Evolutionary conservation across 345 rosid genomes (phyloP), one percentile per base, ranked within the genome.

Genomic region (Salix viminalis): DNA sequence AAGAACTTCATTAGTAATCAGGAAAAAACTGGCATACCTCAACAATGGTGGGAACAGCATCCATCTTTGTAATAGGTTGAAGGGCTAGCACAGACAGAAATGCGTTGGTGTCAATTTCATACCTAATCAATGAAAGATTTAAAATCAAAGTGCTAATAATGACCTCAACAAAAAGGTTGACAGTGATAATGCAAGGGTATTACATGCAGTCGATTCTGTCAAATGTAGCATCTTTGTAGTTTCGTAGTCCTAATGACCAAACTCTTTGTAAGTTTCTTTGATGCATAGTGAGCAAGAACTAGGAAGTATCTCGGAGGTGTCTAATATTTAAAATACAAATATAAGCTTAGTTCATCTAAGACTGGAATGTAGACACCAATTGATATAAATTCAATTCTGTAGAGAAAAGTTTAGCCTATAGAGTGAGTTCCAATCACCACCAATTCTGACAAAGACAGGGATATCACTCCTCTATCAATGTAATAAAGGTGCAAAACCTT

Each of bases 21-120:
- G 36, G 2, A 39, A 13, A 42, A 30, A 58, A 42, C 23, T 50
- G 77, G 69, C 75, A 64, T 86, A 93, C 99, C 97, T 95, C 99
- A 81, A 95, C 99, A 85, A 95, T 90, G 72, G 98, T 90, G 70
- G 98, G 97, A 65, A 93, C 86, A 37, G 91, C 87, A 66, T 86
- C 90, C 91, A 93, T 91, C 42, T 85, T 76, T 10, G 88, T 78
- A 74, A 95, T 87, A 64, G 96, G 93, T 84, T 95, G 98, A 82
- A 95, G 99, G 30, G 98, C 98, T 70, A 95, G 84, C 32, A 93
- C 98, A 48, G 99, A 95, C 42, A 95, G 86, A 85, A 95, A 91
- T 58, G 98, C 97, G 82, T 95, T 92, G 23, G 93, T 93, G 80
- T 93, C 97, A 69, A 89, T 92, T 88, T 90, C 98, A 81, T 90